Conservation (phyloP, 2,329 filamentous ascomycete species). For the Claviceps pazoutovae region DNA sequence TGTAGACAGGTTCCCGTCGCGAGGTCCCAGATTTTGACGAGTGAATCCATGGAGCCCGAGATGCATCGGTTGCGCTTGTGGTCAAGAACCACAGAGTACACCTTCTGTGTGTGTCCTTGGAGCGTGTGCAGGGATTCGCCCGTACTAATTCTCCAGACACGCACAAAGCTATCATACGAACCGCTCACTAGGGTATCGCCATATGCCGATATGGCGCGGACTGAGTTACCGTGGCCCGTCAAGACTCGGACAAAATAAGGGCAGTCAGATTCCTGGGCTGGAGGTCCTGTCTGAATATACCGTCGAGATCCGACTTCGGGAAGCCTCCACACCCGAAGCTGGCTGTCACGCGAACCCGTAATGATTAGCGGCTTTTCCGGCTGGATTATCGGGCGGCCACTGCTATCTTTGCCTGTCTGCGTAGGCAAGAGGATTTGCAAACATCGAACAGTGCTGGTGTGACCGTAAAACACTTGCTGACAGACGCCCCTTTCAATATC, state of each 20-base stretch:
- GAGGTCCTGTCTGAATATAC: slow-evolving; percentile 67
- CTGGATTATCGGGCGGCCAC: slow-evolving; percentile 72
- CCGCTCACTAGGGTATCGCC: slow-evolving; percentile 94
- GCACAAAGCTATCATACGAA: slow-evolving; percentile 88
- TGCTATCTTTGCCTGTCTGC: slow-evolving; percentile 54
- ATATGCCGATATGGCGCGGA: slow-evolving; percentile 88
- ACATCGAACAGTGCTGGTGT: slow-evolving; percentile 93
- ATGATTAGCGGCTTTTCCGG: slow-evolving; percentile 93
- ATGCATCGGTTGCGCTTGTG: slow-evolving; percentile 88
- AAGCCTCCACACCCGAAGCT: slow-evolving; percentile 85
- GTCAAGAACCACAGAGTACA: slow-evolving; percentile 93
- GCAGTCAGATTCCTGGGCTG: slow-evolving; percentile 64
- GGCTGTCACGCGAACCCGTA: slow-evolving; percentile 89
- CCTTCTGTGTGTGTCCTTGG: slow-evolving; percentile 78
- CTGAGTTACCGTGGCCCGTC: slow-evolving; percentile 78
- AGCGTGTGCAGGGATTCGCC: slow-evolving; percentile 77
- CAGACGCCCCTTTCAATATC: slow-evolving; percentile 88
- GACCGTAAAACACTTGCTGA: slow-evolving; percentile 91
- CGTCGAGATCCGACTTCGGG: slow-evolving; percentile 64
- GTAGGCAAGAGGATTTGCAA: slow-evolving; percentile 86
- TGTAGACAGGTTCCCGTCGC: slow-evolving; percentile 73
- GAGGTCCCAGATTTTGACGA: slow-evolving; percentile 95
- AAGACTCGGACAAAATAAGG: slow-evolving; percentile 88
- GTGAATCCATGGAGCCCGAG: slow-evolving; percentile 94
- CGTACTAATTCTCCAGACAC: slow-evolving; percentile 95